phyloP scores from a whole-genome alignment of 495 filamentous ascomycete genomes.

The Aspergillus sclerotiicarbonarius region DNA sequence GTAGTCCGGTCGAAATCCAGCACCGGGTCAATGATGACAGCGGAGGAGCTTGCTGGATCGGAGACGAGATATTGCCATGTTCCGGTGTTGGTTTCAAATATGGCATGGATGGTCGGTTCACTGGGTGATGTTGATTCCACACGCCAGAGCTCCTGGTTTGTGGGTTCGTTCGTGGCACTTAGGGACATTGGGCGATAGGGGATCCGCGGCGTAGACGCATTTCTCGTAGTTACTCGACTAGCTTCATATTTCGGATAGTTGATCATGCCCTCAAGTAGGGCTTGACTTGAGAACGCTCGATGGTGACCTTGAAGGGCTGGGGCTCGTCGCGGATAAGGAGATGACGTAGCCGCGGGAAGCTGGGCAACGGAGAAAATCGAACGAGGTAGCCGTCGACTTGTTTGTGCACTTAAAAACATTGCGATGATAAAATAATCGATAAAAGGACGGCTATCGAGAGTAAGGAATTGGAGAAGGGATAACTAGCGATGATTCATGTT shows the following conservation, averaged over 20 bases:
- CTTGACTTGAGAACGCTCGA: background rate
- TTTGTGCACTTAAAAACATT: background rate
- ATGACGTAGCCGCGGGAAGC: background rate
- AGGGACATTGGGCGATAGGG: background rate
- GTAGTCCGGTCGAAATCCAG: constrained; percentile 54
- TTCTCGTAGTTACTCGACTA: background rate
- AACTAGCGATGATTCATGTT: too few species aligned
- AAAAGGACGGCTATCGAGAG: too few species aligned
- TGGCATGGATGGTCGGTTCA: constrained; percentile 38
- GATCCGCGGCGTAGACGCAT: background rate
- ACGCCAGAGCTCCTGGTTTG: background rate
- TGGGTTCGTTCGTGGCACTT: background rate
- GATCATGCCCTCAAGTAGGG: background rate
- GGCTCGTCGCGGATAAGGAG: background rate
- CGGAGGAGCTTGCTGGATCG: constrained; percentile 43
- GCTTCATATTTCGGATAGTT: background rate
- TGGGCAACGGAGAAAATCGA: background rate
- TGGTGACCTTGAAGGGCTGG: background rate
- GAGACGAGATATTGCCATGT: constrained; percentile 65
- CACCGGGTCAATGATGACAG: constrained; percentile 60
- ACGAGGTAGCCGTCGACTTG: background rate
- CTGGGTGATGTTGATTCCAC: background rate
- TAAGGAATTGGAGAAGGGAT: too few species aligned
- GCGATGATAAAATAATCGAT: background rate
- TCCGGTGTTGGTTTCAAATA: constrained; percentile 45